These are phyloP conservation scores for Erysimum cheiranthoides DNA, from an alignment of 345 rosid genomes.

Conservation along the genomic window DNA sequence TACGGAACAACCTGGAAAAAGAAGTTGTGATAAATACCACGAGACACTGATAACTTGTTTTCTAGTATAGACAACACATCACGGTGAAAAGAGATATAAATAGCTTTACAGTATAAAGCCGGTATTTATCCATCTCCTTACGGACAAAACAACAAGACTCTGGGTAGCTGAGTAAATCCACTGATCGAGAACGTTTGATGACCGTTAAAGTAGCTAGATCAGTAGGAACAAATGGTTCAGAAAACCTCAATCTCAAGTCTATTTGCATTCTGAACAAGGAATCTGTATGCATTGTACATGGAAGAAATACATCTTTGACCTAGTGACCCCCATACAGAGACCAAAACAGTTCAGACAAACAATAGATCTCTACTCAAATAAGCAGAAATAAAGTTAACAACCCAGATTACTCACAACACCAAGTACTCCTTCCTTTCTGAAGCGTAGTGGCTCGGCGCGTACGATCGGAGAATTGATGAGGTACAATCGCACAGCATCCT, in stretches of 20 bases:
- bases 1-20: constrained; percentile 79
- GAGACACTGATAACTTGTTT: constrained; percentile 2
- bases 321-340: constrained; percentile 46
- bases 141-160: constrained; percentile 94
- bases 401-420: constrained; percentile 78
- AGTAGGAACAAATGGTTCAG: constrained; percentile 70
- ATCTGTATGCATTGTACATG: constrained; percentile 99
- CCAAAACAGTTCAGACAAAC: constrained; percentile 30
- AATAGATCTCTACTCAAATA: constrained; percentile 48
- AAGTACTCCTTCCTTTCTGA: constrained; percentile 90
- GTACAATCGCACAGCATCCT: constrained; percentile 97
- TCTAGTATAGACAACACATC: constrained; percentile 4
- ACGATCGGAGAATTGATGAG: constrained; percentile 98
- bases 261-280: constrained; percentile 96
- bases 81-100: constrained; percentile 15
- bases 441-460: constrained; percentile 93
- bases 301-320: constrained; percentile 99
- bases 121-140: constrained; percentile 88
- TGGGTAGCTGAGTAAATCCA: constrained; percentile 99
- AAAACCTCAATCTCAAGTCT: constrained; percentile 93
- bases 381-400: constrained; percentile 3
- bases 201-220: constrained; percentile 65
- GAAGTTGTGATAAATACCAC: constrained; percentile 6
- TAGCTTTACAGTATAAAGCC: constrained; percentile 88
- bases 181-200: constrained; percentile 92